phyloP scores from a whole-genome alignment of 495 filamentous ascomycete genomes.

The Aspergillus carlsbadensis region DNA sequence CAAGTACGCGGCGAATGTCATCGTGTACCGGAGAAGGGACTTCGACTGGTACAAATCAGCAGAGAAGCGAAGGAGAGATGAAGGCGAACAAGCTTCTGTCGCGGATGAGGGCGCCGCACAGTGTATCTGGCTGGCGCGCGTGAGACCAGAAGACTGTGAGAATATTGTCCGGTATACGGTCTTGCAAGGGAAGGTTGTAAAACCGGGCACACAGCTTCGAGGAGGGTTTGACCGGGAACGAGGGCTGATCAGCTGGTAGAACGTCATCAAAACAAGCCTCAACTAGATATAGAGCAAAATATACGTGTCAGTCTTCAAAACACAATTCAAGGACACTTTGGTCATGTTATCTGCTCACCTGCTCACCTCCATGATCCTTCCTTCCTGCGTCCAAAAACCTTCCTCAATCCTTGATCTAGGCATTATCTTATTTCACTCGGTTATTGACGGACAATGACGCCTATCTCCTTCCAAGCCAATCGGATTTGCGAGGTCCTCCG shows the following conservation, averaged over 20 bases:
- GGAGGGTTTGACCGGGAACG: slow-evolving; percentile 86
- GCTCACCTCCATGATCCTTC: too few relatives aligned
- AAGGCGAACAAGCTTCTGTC: not conserved
- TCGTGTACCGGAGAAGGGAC: slow-evolving; percentile 75
- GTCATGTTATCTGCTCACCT: too few relatives aligned
- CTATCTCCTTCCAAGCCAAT: not conserved
- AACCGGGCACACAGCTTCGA: slow-evolving; percentile 76
- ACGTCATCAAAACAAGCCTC: not conserved
- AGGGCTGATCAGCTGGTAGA: slow-evolving; percentile 83
- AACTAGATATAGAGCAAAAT: slow-evolving; percentile 6
- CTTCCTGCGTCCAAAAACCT: not conserved
- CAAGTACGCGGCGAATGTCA: slow-evolving; percentile 67
- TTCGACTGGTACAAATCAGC: slow-evolving; percentile 49
- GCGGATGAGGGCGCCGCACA: slow-evolving; percentile 64
- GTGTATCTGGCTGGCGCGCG: slow-evolving; percentile 91
- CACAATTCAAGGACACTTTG: too few relatives aligned
- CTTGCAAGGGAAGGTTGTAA: slow-evolving; percentile 89
- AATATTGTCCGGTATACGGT: slow-evolving; percentile 88
- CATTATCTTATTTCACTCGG: not conserved
- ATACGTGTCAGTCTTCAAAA: not conserved
- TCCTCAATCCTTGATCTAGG: not conserved
- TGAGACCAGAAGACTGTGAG: slow-evolving; percentile 90
- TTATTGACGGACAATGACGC: not conserved
- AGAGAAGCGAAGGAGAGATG: slow-evolving; percentile 32
- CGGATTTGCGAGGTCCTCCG: too few relatives aligned